These are phyloP conservation scores for Lactifluus piperatus DNA, from an alignment of 768 basidiomycete genomes.

Conservation along the genomic window DNA sequence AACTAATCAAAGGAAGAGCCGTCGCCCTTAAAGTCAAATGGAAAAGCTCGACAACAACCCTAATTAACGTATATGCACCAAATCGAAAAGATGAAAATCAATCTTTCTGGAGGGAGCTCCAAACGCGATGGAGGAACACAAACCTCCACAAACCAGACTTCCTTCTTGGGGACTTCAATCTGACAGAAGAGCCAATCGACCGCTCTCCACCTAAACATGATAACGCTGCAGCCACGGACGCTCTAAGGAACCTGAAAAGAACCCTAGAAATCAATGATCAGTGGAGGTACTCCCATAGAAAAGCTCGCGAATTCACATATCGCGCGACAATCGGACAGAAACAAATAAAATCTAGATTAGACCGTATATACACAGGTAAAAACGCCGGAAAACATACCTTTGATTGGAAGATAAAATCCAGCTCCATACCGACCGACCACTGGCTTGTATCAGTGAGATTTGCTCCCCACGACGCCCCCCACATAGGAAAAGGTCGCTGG, in stretches of 20 bases:
- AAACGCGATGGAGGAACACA: neutral
- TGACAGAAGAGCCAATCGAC: neutral
- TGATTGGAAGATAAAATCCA: neutral
- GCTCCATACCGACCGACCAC: neutral
- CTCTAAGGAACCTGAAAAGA: neutral
- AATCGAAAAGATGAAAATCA: neutral
- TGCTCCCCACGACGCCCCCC: neutral
- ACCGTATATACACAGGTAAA: neutral
- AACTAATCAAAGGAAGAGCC: no score
- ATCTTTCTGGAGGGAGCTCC: neutral
- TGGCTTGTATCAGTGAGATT: neutral
- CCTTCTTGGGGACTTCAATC: neutral
- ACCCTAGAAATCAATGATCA: fast-evolving
- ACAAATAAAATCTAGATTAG: neutral
- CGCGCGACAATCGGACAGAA: neutral
- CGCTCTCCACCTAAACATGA: neutral
- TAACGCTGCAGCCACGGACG: neutral
- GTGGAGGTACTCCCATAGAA: neutral
- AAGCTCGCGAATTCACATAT: neutral
- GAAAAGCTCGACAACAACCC: neutral
- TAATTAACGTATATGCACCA: neutral
- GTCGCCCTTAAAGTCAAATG: no score
- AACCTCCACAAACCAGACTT: neutral
- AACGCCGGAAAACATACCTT: neutral
- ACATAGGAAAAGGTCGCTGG: neutral